phyloP scores from a whole-genome alignment of 257 asterid genomes.

The Penstemon barbatus region DNA sequence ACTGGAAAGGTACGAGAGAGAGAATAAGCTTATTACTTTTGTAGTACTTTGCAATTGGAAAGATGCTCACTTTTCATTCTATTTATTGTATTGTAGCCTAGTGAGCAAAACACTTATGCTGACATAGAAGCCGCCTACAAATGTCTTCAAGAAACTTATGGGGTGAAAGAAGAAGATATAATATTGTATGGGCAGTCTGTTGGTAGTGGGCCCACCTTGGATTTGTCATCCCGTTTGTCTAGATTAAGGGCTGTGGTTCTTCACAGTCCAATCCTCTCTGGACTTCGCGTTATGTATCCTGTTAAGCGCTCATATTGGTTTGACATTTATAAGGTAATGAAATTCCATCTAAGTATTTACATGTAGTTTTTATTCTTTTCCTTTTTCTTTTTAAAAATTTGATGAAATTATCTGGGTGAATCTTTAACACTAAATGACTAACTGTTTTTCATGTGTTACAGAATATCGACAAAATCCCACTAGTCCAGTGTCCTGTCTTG shows the following conservation, averaged over 20 bases:
- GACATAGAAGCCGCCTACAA: slow-evolving; percentile 92
- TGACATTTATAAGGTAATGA: slow-evolving; percentile 84
- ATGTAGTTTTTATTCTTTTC: slow-evolving; percentile 23
- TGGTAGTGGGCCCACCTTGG: slow-evolving; percentile 96
- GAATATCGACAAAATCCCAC: slow-evolving; percentile 90
- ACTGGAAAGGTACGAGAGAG: slow-evolving; percentile 80
- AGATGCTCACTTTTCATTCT: slow-evolving; percentile 30
- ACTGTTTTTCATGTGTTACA: slow-evolving; percentile 38
- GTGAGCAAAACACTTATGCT: slow-evolving; percentile 86
- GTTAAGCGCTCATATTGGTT: slow-evolving; percentile 95
- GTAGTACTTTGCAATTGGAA: slow-evolving; percentile 12
- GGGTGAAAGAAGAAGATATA: slow-evolving; percentile 80
- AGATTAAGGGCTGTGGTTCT: slow-evolving; percentile 92
- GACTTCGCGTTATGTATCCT: slow-evolving; percentile 95
- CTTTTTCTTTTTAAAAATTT: slow-evolving; percentile 18
- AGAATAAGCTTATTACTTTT: slow-evolving; percentile 23
- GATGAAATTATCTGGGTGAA: slow-evolving; percentile 20
- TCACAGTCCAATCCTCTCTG: slow-evolving; percentile 93
- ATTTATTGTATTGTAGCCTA: slow-evolving; percentile 54
- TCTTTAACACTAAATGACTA: background rate
- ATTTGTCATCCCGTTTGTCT: slow-evolving; percentile 76
- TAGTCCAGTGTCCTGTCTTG: slow-evolving; percentile 84
- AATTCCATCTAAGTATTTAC: background rate
- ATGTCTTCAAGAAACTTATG: slow-evolving; percentile 82
- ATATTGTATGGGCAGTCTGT: slow-evolving; percentile 96